Evolutionary conservation across 1,284 basidiomycete species (phyloP).

Genomic region (Apiotrichum veenhuisii): DNA sequence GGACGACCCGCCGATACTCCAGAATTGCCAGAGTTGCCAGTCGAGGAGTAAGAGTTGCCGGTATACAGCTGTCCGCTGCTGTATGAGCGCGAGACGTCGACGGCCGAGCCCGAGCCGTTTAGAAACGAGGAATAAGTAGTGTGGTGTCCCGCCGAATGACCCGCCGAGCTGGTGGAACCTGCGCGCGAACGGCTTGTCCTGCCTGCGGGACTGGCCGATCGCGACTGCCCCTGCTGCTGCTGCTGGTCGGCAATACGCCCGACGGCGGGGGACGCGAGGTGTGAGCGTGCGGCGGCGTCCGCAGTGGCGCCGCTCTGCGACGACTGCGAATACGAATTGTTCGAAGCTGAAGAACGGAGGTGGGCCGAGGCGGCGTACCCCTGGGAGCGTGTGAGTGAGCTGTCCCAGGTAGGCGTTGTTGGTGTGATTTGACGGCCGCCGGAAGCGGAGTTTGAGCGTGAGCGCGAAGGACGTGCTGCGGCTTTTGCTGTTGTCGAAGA

Average conservation of each 20-base stretch:
- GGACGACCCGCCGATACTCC: neutral
- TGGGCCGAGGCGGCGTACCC: neutral
- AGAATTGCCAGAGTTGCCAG: neutral
- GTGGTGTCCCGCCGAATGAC: neutral
- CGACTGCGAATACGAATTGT: too few relatives aligned
- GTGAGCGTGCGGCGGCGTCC: neutral
- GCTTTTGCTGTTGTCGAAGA: neutral
- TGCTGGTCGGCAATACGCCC: neutral
- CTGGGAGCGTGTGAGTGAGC: neutral
- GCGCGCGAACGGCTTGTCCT: neutral
- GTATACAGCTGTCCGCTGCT: neutral
- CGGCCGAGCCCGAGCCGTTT: neutral
- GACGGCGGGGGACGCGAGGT: neutral
- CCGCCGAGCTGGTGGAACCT: constrained; percentile 2
- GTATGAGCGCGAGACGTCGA: neutral
- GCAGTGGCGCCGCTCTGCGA: too few relatives aligned
- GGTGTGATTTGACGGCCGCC: neutral
- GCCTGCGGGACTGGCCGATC: neutral
- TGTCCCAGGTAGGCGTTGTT: neutral
- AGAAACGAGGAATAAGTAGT: neutral
- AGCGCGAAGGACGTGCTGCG: neutral
- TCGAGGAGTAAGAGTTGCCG: neutral
- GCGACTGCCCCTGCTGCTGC: neutral
- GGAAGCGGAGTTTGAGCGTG: neutral
- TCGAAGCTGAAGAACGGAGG: neutral